Evolutionary conservation across 2,329 filamentous ascomycete genomes (phyloP).

Genomic region (Trichoderma harzianum): DNA sequence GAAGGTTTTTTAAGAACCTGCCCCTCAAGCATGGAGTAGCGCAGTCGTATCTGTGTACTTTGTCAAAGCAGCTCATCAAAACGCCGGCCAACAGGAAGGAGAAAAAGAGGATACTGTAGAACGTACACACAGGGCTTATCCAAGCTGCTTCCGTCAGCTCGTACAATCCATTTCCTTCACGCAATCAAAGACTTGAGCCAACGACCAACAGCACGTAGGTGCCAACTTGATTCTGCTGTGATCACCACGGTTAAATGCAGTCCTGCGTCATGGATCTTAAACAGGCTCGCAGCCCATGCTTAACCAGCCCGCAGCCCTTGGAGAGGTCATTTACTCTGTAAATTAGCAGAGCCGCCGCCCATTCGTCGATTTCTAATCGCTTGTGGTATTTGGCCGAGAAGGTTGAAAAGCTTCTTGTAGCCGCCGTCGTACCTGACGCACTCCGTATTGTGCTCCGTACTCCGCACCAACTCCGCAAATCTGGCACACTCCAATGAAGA

Average conservation of each 20-base stretch:
- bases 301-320: background rate
- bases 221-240: background rate
- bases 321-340: background rate
- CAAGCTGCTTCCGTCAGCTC: background rate
- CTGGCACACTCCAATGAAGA: slow-evolving; percentile 1
- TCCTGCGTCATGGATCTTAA: slow-evolving; percentile 4
- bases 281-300: background rate
- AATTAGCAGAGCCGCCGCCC: slow-evolving; percentile 3
- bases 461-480: slow-evolving; percentile 11
- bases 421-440: slow-evolving; percentile 10
- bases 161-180: background rate
- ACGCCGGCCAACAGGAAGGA: background rate
- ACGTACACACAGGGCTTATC: background rate
- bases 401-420: background rate
- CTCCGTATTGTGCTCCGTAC: slow-evolving; percentile 8
- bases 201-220: background rate
- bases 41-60: background rate
- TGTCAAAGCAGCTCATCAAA: background rate
- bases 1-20: slow-evolving; percentile 7
- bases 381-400: slow-evolving; percentile 6
- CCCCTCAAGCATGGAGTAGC: background rate
- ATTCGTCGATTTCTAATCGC: background rate
- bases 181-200: background rate
- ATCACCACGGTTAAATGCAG: slow-evolving; percentile 10
- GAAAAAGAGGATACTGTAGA: background rate